Evolutionary conservation across 2,329 filamentous ascomycete genomes (phyloP), one percentile per base, ranked within the genome.

Genomic region (Fusarium anthophilum): DNA sequence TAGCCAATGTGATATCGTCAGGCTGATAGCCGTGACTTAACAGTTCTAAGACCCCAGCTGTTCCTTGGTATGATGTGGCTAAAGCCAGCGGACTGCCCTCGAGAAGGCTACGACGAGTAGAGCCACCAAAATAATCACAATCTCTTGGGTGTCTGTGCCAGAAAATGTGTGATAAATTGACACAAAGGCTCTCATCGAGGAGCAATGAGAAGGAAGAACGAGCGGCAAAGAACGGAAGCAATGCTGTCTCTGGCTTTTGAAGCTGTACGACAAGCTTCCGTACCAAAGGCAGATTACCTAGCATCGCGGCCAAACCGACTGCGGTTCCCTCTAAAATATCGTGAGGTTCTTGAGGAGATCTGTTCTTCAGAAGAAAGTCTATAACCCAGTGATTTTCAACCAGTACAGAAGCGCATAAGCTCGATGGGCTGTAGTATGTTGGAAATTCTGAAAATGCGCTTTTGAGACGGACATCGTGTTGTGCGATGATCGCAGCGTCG

Each of bases 181-280:
- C 30, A 11, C 6, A 0, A n/a, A 30, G 26, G 8, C 26, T 26
- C 0, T 4, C 0, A 6, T 22, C 2, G 0, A 4, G 0, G 24
- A 1, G 14, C 1, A 48, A 48, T 4, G 0, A 0, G 2, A 22
- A 48, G 5, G 45, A 20, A 32, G 13, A n/a, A 11, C 0, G 0
- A 0, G 2, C 0, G 8, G 13, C 13, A 8, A 0, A 11, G 5
- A 50, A 7, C 3, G 47, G 47, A 24, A 50, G 47, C 10, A 50
- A 2, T 18, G 47, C 47, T 0, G 28, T 32, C 6, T 50, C 14
- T 9, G 47, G 47, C 2, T 18, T 32, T 13, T 24, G 28, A 18
- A 50, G 47, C 6, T 18, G 14, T 1, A 4, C 0, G 0, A 50
- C 15, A n/a, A 50, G 47, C 5, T 18, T 32, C 32, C 47, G 47